Base-by-base conservation (phyloP, 768 basidiomycete species). In the Mycena kentingensis region DNA sequence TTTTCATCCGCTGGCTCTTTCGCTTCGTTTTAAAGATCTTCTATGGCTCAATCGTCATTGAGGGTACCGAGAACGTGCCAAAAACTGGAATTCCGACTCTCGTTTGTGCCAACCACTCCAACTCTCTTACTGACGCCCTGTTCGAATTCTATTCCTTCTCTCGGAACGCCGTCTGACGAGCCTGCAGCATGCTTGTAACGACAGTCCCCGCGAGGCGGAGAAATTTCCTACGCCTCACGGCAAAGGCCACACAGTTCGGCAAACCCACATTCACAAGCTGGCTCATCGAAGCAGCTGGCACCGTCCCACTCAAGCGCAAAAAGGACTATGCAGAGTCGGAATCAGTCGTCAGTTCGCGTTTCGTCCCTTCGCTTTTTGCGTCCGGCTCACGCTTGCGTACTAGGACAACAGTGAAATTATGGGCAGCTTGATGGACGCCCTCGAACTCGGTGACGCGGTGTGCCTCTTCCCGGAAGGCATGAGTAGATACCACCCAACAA, bases 221-320 rank as follows among this genome's bases (percentile, higher is more conserved):
- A 26, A 84, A 85, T 60, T 83, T 92, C 77, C 69, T 95, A 5
- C 84, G 92, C 12, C 71, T 95, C 35, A 95, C 93, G 0, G 93
- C 93, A 11, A 95, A 95, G 65, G 80, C 90, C 34, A 90, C 92
- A 0, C 87, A 88, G 60, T 95, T 95, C 61, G 89, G 90, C 3
- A 84, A 78, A 36, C 80, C 67, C 58, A 94, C 90, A 3, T 91
- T 95, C 67, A 91, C 88, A 7, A 90, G 87, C 56, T 93, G 93
- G 92, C 77, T 95, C 18, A 91, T 95, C 44, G 90, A 93, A 66
- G 84, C 85, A 16, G 88, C 88, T 10, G 93, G 93, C 12, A 93
- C 93, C 1, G 79, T 95, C 2, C 93, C 93, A 1, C 81, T 95
- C 37, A 81, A 85, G 63, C 77, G 93, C 52, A 77, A 81, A 46